Base-by-base conservation (phyloP, 1,139 yeast genomes). In the Scheffersomyces quercinus region DNA sequence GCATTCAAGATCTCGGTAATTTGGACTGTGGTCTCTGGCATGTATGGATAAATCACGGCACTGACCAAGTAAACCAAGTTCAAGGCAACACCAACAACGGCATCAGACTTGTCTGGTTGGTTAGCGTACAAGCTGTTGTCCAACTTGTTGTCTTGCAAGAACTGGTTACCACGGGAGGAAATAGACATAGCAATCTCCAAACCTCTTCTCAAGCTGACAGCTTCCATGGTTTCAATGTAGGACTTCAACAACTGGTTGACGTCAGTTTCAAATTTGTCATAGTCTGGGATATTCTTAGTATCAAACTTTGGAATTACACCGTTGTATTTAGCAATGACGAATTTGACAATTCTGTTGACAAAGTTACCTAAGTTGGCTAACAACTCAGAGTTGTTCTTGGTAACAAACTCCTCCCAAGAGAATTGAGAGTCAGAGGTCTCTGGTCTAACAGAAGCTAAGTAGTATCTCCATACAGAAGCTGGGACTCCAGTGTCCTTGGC, bases 401-500 rank as follows among this genome's bases (percentile, higher is more conserved):
- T 79, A 51, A 90, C 97, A 67, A 93, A 91, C 63, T 93, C 98
- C 45, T 79, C 80, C 99, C 99, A 93, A 2, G 98, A 90, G 68
- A 93, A 93, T 63, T 91, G 97, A 29, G 99, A 84, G 66, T 93
- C 99, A 38, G 95, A 84, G 39, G 90, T 76, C 73, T 93, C 99
- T 26, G 99, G 99, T 66, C 99, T 84, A 34, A 91, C 83, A 37
- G 91, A 81, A 3, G 96, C 85, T 64, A 93, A 77, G 68, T 93
- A 95, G 69, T 91, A 93, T 77, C 99, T 84, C 99, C 99, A 93
- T 37, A 93, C 97, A 33, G 96, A 85, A 36, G 98, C 83, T 2
- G 96, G 75, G 31, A 93, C 68, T 33, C 97, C 97, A 34, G 95
- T 88, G 35, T 88, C 97, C 68, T 89, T 83, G 35, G 99, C 99